Evolutionary conservation across 495 filamentous ascomycete species (phyloP).

Genomic region (Evernia prunastri): DNA sequence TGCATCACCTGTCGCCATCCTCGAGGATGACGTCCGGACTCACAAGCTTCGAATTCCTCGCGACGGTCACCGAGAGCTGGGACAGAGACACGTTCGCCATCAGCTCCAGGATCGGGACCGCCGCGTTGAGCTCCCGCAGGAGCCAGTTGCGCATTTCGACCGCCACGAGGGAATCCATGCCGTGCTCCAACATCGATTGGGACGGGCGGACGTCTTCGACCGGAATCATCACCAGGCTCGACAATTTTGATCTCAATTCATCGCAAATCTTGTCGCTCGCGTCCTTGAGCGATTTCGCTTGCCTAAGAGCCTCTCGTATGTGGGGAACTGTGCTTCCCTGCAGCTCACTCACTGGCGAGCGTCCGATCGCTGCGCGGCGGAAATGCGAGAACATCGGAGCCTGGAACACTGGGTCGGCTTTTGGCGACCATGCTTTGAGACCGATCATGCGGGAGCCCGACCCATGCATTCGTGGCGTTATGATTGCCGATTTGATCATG

Average conservation of each 20-base stretch:
- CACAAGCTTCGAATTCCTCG: neutral
- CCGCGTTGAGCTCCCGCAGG: conserved; percentile 27
- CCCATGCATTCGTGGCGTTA: conserved; percentile 4
- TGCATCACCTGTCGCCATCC: too few species aligned
- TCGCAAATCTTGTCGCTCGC: neutral
- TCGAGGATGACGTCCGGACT: neutral
- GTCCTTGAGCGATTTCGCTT: conserved; percentile 6
- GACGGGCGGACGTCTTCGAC: conserved; percentile 3
- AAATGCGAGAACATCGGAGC: conserved; percentile 14
- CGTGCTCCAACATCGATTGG: conserved; percentile 27
- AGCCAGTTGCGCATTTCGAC: conserved; percentile 40
- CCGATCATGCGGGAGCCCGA: conserved; percentile 8
- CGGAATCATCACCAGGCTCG: conserved; percentile 5
- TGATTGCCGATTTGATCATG: conserved; percentile 14
- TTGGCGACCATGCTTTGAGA: conserved; percentile 10
- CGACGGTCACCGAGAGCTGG: conserved; percentile 8
- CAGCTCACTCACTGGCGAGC: neutral
- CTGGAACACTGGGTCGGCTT: conserved; percentile 9
- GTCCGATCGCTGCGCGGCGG: neutral
- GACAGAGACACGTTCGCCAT: conserved; percentile 21
- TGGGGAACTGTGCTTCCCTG: neutral
- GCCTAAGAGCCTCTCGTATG: conserved; percentile 6
- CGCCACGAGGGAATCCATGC: conserved; percentile 38
- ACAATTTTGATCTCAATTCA: neutral
- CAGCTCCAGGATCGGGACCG: conserved; percentile 36